Conservation (phyloP, 441 rosid species). For the Syzygium syzygioides region DNA sequence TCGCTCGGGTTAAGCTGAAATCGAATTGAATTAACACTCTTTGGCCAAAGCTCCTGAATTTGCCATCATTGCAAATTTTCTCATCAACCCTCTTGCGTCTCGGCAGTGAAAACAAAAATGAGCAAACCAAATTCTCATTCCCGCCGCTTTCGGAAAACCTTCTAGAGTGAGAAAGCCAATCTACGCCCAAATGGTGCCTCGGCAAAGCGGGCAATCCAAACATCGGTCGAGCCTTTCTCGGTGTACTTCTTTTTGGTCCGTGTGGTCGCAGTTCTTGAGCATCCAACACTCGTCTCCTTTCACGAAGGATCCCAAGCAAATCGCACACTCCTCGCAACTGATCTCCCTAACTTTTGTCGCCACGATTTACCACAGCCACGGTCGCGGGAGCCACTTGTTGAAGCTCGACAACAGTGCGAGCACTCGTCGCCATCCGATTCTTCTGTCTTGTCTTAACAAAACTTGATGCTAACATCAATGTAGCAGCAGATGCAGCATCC, state of each 20-base stretch:
- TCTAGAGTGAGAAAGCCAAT: no score
- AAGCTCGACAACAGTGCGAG: neutral
- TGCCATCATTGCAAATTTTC: no score
- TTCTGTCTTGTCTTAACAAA: neutral
- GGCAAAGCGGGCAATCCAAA: neutral
- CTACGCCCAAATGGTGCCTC: neutral
- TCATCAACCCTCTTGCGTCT: no score
- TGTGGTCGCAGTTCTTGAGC: rapidly evolving
- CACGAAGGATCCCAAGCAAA: neutral
- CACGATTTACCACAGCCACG: rapidly evolving
- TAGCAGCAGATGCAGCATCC: no score
- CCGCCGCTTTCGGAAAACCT: no score
- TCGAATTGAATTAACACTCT: no score
- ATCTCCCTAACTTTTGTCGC: neutral
- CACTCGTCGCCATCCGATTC: neutral
- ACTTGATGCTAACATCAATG: no score
- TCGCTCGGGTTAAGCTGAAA: neutral
- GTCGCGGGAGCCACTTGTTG: neutral
- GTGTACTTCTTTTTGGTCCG: neutral
- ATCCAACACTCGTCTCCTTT: neutral
- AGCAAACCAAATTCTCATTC: no score
- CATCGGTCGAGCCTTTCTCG: neutral
- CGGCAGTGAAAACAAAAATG: no score
- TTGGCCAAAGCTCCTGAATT: no score
- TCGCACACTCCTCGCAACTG: rapidly evolving